Evolutionary conservation across 2,329 filamentous ascomycete genomes (phyloP), one percentile per base, ranked within the genome.

Genomic region (Dryadomyces quercivorus): DNA sequence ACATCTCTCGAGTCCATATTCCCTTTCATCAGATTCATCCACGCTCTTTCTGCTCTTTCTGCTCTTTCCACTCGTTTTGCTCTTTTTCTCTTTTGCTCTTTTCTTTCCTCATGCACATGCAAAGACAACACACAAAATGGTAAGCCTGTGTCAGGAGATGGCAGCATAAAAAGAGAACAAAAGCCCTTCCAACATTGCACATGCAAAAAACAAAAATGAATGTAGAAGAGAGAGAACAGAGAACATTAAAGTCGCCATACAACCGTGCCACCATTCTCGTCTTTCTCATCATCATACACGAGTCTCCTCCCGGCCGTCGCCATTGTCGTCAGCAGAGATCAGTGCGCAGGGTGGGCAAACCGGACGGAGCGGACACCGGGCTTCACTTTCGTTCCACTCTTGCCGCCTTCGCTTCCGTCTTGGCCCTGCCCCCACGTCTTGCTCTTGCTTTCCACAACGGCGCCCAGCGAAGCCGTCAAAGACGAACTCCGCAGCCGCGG

Each of bases 381-480:
- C 34, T 36, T 12, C 6, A 12, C 34, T 36, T 36, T 36, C 20
- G 45, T 26, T n/a, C 47, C 36, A 15, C n/a, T 18, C n/a, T n/a
- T 3, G 15, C 21, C 16, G 31, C 6, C 34, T 40, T 31, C 26
- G 15, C 7, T n/a, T 15, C 18, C 55, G 46, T 21, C 47, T 38
- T 20, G 51, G 53, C 22, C 50, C 46, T 20, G 47, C 53, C 43
- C 52, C 50, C 22, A 48, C 52, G 45, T 57, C 55, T 48, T 54
- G 43, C 53, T 55, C 21, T 50, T 44, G 45, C 38, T 57, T 22
- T 51, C 48, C 21, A 55, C 56, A 51, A 60, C 62, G 20, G 60
- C 53, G n/a, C 57, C 59, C 15, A 65, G 59, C 55, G 67, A 55
- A 16, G 63, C 59, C 42, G 63, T 64, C 40, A 60, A 61, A 7